phyloP scores from a whole-genome alignment of 768 basidiomycete species.

The Lactarius akahatsu region DNA sequence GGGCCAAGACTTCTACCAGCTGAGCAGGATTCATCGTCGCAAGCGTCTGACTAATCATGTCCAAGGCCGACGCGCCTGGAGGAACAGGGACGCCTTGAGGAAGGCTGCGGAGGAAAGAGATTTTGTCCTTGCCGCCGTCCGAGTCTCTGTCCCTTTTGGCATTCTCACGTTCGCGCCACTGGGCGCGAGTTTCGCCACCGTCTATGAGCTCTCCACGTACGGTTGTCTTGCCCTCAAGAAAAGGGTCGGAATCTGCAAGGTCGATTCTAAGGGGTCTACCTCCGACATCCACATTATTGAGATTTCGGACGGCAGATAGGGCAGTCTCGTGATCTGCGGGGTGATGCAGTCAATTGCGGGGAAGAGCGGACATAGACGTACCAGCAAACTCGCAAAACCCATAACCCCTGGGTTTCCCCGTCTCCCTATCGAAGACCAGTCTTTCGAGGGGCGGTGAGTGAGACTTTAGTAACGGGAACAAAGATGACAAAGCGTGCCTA shows the following conservation, averaged over 20 bases:
- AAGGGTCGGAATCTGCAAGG: constrained; percentile 89
- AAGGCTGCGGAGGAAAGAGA: constrained; percentile 58
- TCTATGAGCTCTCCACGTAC: constrained; percentile 80
- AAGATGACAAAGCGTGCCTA: constrained; percentile 46
- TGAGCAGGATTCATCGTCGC: constrained; percentile 81
- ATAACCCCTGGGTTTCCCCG: constrained; percentile 93
- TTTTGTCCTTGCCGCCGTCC: constrained; percentile 39
- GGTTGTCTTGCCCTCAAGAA: constrained; percentile 88
- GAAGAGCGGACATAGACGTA: constrained; percentile 37
- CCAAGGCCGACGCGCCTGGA: constrained; percentile 68
- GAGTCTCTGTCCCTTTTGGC: constrained; percentile 13
- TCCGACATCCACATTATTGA: constrained; percentile 89
- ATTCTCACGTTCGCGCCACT: constrained; percentile 52
- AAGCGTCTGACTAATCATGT: constrained; percentile 82
- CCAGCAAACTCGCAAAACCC: constrained; percentile 93
- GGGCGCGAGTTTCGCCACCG: constrained; percentile 57
- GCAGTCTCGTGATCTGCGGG: constrained; percentile 91
- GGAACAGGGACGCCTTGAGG: constrained; percentile 77
- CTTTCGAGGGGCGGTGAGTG: constrained; percentile 39
- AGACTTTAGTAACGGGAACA: neutral
- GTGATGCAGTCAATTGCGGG: neutral
- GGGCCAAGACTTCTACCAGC: constrained; percentile 90
- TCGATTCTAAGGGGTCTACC: constrained; percentile 94
- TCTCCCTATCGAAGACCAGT: constrained; percentile 86
- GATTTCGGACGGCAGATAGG: constrained; percentile 89